Conservation (phyloP, 495 filamentous ascomycete species). For the Penicillium canariense region DNA sequence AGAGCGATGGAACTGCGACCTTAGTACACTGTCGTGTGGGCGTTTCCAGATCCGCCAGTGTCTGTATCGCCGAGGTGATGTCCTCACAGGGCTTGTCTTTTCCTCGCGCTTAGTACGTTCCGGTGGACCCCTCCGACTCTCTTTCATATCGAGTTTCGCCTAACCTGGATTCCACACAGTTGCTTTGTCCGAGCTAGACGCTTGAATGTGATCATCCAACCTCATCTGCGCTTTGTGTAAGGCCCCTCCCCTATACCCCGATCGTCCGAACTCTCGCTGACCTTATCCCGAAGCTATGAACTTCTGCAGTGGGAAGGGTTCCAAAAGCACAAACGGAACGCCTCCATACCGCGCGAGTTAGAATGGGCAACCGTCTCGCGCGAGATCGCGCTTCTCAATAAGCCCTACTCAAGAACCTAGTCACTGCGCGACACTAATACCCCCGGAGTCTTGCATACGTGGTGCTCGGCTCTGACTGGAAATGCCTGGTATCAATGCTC, state of each 20-base stretch:
- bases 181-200: slow-evolving; percentile 92
- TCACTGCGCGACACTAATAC: background rate
- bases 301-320: slow-evolving; percentile 93
- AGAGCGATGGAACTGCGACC: slow-evolving; percentile 72
- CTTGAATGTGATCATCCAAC: slow-evolving; percentile 74
- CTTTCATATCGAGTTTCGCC: background rate
- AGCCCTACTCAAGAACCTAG: slow-evolving; percentile 66
- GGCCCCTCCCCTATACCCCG: background rate
- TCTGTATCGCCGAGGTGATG: slow-evolving; percentile 99
- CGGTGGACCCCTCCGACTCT: background rate
- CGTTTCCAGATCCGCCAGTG: slow-evolving; percentile 90
- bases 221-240: slow-evolving; percentile 66
- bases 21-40: slow-evolving; percentile 96
- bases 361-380: slow-evolving; percentile 88
- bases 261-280: slow-evolving; percentile 16
- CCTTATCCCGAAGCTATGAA: slow-evolving; percentile 38
- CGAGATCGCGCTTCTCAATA: slow-evolving; percentile 94
- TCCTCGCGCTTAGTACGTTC: slow-evolving; percentile 77
- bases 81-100: slow-evolving; percentile 73
- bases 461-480: background rate
- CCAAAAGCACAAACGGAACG: slow-evolving; percentile 43
- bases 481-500: background rate
- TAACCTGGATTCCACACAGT: slow-evolving; percentile 33
- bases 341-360: slow-evolving; percentile 65
- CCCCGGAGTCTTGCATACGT: background rate